A percentile compares a stretch with the other conserved stretches of the same genome.
These are phyloP conservation scores for Aspergillus transmontanensis DNA, from an alignment of 2,329 filamentous ascomycete species.

Conservation along the genomic window DNA sequence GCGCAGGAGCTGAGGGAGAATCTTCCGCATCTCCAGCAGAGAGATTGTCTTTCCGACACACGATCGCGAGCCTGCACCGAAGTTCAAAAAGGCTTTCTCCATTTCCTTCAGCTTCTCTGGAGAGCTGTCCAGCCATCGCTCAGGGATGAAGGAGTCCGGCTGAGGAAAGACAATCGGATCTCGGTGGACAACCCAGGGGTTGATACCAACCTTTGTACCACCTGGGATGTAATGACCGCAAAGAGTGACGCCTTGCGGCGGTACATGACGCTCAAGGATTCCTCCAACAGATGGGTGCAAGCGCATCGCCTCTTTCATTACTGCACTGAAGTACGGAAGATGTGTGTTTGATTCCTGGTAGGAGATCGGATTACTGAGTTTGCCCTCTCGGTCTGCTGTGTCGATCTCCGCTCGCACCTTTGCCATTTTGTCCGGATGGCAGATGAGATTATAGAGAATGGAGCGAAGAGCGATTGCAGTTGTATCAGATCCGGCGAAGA, in stretches of 20 bases:
- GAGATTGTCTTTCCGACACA: constrained; percentile 41
- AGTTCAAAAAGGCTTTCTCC: constrained; percentile 33
- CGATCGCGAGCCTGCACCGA: constrained; percentile 32
- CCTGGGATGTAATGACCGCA: constrained; percentile 35
- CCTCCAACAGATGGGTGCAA: constrained; percentile 40
- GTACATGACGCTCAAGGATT: constrained; percentile 39
- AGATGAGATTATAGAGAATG: constrained; percentile 1
- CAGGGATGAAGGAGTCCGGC: constrained; percentile 45
- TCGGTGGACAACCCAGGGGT: constrained; percentile 47
- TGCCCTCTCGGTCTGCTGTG: constrained; percentile 23
- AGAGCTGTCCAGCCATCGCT: constrained; percentile 47
- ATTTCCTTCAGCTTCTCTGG: constrained; percentile 31
- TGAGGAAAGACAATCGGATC: constrained; percentile 45
- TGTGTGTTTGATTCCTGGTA: constrained; percentile 28
- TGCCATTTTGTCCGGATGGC: constrained; percentile 22
- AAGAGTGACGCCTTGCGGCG: constrained; percentile 30
- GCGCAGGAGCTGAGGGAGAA: constrained; percentile 31
- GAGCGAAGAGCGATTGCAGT: neutral
- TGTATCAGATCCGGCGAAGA: constrained; percentile 10
- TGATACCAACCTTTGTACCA: constrained; percentile 48
- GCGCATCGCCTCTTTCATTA: constrained; percentile 42
- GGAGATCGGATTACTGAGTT: constrained; percentile 23
- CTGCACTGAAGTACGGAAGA: constrained; percentile 39
- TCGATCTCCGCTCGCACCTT: constrained; percentile 46
- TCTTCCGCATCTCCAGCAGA: constrained; percentile 36